Conservation (phyloP, 352 stramenopile genomes). For the Globisporangium cylindrosporum region DNA sequence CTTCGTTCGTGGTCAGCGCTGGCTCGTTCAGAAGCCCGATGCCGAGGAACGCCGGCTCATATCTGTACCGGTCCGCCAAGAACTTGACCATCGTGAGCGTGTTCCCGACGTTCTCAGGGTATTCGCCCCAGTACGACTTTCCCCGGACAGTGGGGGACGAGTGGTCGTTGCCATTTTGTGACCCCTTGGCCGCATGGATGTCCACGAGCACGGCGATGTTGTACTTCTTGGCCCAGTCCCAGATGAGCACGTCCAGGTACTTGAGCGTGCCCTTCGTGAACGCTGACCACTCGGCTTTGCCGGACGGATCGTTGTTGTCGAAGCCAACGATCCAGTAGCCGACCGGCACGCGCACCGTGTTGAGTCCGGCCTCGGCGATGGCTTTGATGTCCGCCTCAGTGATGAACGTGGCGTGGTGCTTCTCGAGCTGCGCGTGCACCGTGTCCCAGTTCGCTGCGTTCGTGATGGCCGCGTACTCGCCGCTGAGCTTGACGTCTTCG, state of each 20-base stretch:
- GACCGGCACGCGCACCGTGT: conserved; percentile 75
- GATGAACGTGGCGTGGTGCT: conserved; percentile 68
- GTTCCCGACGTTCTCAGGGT: conserved; percentile 56
- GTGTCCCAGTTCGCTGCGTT: conserved; percentile 30
- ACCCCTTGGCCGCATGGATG: conserved; percentile 67
- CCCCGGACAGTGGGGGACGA: conserved; percentile 47
- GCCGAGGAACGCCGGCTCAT: conserved; percentile 66
- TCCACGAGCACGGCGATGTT: conserved; percentile 59
- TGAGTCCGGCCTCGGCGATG: conserved; percentile 62
- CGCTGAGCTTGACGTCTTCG: conserved; percentile 26
- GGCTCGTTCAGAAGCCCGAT: conserved; percentile 78
- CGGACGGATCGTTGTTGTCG: conserved; percentile 46
- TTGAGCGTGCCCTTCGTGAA: conserved; percentile 42
- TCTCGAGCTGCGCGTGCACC: conserved; percentile 34
- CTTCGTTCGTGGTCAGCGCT: conserved; percentile 35
- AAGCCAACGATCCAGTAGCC: conserved; percentile 81
- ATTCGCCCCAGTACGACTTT: conserved; percentile 46
- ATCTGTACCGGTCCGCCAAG: conserved; percentile 61
- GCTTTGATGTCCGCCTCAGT: conserved; percentile 60
- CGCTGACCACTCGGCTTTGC: conserved; percentile 38
- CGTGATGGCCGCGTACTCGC: conserved; percentile 67
- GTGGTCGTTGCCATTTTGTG: conserved; percentile 73
- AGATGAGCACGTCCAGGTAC: conserved; percentile 49
- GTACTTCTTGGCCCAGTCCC: conserved; percentile 39
- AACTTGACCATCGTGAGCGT: conserved; percentile 41